Evolutionary conservation across 148 eudicot species (phyloP).

Genomic region (Silene conica): DNA sequence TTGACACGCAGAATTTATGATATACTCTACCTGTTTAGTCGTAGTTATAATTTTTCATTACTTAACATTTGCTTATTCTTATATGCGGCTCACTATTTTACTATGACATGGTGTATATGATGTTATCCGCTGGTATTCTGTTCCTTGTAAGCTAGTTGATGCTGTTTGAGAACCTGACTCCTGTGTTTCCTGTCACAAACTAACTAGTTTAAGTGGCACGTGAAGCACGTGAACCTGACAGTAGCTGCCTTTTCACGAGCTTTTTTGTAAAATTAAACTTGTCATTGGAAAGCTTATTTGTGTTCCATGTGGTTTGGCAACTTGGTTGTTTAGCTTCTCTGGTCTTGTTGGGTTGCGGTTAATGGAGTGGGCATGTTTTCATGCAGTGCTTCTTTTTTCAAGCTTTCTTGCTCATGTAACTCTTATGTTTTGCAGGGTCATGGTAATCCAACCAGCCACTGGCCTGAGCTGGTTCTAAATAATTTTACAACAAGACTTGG

Average conservation of each 20-base stretch:
- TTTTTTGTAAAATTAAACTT: background rate
- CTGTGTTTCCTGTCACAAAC: background rate
- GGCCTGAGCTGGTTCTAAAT: conserved; percentile 82
- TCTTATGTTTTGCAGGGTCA: conserved; percentile 58
- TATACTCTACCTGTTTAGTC: too few species aligned
- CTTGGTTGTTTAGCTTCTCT: background rate
- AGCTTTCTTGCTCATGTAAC: conserved; percentile 4
- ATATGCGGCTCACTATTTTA: too few species aligned
- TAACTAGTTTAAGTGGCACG: too few species aligned
- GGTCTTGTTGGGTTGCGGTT: background rate
- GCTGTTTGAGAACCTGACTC: background rate
- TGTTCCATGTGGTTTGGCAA: background rate
- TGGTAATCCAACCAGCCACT: conserved; percentile 90
- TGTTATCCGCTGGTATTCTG: background rate
- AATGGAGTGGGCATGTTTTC: background rate
- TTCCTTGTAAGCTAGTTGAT: background rate
- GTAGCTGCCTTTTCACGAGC: background rate
- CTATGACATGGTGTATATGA: background rate
- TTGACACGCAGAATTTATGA: too few species aligned
- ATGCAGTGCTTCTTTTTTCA: background rate
- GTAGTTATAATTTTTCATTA: too few species aligned
- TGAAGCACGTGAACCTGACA: too few species aligned
- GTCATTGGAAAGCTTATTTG: background rate
- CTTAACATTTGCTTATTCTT: too few species aligned
- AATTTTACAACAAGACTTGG: conserved; percentile 88